Conservation (phyloP, 169 alveolate species). For the Eimeria praecox region DNA sequence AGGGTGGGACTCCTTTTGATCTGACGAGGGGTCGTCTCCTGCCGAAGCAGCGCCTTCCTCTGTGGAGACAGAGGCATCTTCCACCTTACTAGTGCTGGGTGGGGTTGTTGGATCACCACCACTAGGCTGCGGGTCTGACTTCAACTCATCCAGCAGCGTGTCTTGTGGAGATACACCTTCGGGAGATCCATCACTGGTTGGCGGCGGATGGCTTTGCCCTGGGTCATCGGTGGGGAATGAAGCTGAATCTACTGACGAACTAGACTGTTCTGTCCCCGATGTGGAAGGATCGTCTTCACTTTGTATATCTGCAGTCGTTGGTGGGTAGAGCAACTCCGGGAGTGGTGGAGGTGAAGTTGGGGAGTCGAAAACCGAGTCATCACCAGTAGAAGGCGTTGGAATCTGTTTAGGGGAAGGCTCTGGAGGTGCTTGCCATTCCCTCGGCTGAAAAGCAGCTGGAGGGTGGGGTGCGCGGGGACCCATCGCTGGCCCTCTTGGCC, state of each 20-base stretch:
- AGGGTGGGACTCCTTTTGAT: no score
- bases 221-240: neutral
- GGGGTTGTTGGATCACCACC: neutral
- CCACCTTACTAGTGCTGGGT: neutral
- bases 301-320: neutral
- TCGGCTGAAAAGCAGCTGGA: neutral
- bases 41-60: neutral
- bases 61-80: neutral
- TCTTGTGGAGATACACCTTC: neutral
- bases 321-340: neutral
- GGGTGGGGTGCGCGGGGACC: no score
- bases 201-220: neutral
- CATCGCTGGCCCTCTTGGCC: neutral
- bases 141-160: neutral
- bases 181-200: neutral
- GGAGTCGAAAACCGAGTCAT: neutral
- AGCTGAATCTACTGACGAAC: neutral
- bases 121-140: neutral
- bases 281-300: neutral
- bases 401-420: neutral
- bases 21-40: neutral
- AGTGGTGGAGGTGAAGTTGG: neutral
- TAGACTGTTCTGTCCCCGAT: neutral
- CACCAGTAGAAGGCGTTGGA: neutral
- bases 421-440: neutral